These are phyloP conservation scores for Penicillium samsonianum DNA, from an alignment of 495 filamentous ascomycete species.

Conservation along the genomic window DNA sequence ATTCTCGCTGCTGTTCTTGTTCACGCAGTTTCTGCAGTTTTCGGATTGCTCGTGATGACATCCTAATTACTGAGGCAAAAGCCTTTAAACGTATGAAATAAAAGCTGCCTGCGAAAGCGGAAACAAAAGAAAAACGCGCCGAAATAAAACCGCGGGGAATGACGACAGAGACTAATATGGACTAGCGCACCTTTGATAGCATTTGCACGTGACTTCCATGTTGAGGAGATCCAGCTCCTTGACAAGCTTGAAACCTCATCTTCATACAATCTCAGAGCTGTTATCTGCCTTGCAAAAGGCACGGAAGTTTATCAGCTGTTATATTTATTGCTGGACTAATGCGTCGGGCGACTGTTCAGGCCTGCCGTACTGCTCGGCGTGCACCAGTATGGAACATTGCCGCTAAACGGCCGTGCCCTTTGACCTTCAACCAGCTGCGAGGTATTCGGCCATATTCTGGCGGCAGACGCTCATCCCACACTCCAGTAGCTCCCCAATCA, in stretches of 20 bases:
- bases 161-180: slow-evolving; percentile 39
- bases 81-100: not conserved
- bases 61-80: slow-evolving; percentile 31
- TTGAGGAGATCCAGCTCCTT: slow-evolving; percentile 20
- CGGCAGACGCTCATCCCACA: slow-evolving; percentile 38
- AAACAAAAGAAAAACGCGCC: slow-evolving; percentile 4
- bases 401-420: slow-evolving; percentile 46
- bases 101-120: not conserved
- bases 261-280: slow-evolving; percentile 4
- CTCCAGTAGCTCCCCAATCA: slow-evolving; percentile 45
- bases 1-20: slow-evolving; percentile 60
- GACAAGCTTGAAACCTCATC: slow-evolving; percentile 16
- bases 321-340: slow-evolving; percentile 41
- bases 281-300: slow-evolving; percentile 14
- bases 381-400: slow-evolving; percentile 54
- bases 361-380: slow-evolving; percentile 62
- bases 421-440: slow-evolving; percentile 49
- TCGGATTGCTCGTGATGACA: slow-evolving; percentile 80
- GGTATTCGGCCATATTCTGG: slow-evolving; percentile 45
- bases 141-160: slow-evolving; percentile 40
- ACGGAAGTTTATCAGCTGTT: slow-evolving; percentile 1
- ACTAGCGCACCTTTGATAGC: slow-evolving; percentile 26
- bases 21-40: slow-evolving; percentile 68
- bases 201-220: slow-evolving; percentile 24
- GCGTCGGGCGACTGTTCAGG: slow-evolving; percentile 65